phyloP scores from a whole-genome alignment of 1,284 basidiomycete genomes.

The Inonotus hispidus region DNA sequence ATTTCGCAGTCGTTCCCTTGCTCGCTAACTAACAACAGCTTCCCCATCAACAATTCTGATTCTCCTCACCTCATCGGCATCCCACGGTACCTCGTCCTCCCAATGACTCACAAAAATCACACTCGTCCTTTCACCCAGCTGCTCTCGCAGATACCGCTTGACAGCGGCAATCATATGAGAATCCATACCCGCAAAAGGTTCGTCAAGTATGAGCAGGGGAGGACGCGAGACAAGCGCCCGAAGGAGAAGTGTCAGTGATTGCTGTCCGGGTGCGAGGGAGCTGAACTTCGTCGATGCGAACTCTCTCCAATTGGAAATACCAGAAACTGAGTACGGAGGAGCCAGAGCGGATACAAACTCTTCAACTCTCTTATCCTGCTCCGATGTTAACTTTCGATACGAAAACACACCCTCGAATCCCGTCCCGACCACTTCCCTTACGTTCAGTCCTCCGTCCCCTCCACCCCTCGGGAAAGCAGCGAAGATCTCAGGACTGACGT shows the following conservation, averaged over 20 bases:
- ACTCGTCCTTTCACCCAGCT: constrained; percentile 61
- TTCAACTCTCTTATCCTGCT: constrained; percentile 36
- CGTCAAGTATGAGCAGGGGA: constrained; percentile 78
- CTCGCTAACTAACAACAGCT: background rate
- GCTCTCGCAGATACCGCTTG: constrained; percentile 51
- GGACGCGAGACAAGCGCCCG: constrained; percentile 70
- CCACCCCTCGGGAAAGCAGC: constrained; percentile 83
- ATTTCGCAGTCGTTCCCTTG: too few species aligned
- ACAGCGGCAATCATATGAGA: constrained; percentile 65
- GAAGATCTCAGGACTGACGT: constrained; percentile 86
- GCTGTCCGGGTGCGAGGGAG: constrained; percentile 63
- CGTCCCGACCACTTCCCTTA: constrained; percentile 76
- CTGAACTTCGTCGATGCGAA: constrained; percentile 52
- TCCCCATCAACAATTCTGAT: constrained; percentile 42
- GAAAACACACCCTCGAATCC: constrained; percentile 81
- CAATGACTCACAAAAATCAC: constrained; percentile 85
- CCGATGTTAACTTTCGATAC: constrained; percentile 44
- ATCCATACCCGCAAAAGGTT: constrained; percentile 90
- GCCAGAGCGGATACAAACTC: constrained; percentile 62
- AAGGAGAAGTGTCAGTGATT: constrained; percentile 76
- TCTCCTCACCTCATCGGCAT: background rate
- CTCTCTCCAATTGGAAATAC: constrained; percentile 19
- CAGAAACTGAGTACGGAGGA: constrained; percentile 39
- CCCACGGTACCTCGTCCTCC: constrained; percentile 84
- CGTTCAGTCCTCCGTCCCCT: constrained; percentile 45